Percentiles rank a stretch among this genome's conserved stretches.
Conservation (phyloP, 106 monocot genomes). For the Acanthochlamys bracteata region DNA sequence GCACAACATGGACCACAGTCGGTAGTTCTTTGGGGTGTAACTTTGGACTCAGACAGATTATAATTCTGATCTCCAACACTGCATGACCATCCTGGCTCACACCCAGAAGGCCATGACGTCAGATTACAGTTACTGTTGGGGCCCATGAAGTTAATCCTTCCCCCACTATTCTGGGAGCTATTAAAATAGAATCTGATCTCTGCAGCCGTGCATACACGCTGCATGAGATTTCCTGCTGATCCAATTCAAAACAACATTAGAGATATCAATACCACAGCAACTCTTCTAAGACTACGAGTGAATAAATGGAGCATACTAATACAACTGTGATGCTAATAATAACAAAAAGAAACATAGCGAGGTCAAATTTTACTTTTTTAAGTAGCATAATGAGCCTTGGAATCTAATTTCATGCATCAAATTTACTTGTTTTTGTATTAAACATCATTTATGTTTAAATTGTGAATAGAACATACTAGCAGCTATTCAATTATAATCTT, state of each 20-base stretch:
- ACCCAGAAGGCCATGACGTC: slow-evolving; percentile 51
- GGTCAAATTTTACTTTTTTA: too few species aligned
- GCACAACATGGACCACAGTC: slow-evolving; percentile 48
- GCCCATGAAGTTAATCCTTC: slow-evolving; percentile 12
- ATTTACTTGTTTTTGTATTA: too few species aligned
- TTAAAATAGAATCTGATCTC: slow-evolving; percentile 43
- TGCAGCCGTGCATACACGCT: slow-evolving; percentile 28
- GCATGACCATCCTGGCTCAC: slow-evolving; percentile 78
- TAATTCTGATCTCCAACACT: slow-evolving; percentile 13
- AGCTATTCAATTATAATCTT: too few species aligned
- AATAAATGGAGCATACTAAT: too few species aligned
- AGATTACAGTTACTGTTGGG: slow-evolving; percentile 59
- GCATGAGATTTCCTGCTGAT: slow-evolving; percentile 31
- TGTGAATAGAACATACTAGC: too few species aligned
- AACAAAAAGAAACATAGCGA: too few species aligned
- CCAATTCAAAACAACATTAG: not conserved
- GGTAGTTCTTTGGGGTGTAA: slow-evolving; percentile 20
- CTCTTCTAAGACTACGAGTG: too few species aligned
- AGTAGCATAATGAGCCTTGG: too few species aligned
- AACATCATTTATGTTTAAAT: too few species aligned
- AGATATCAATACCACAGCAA: not conserved
- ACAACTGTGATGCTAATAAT: too few species aligned
- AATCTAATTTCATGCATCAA: too few species aligned
- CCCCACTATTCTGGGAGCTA: slow-evolving; percentile 19
- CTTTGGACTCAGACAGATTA: slow-evolving; percentile 8